Base-by-base conservation (phyloP, 805 yeast genomes). In the Pichia nakasei region DNA sequence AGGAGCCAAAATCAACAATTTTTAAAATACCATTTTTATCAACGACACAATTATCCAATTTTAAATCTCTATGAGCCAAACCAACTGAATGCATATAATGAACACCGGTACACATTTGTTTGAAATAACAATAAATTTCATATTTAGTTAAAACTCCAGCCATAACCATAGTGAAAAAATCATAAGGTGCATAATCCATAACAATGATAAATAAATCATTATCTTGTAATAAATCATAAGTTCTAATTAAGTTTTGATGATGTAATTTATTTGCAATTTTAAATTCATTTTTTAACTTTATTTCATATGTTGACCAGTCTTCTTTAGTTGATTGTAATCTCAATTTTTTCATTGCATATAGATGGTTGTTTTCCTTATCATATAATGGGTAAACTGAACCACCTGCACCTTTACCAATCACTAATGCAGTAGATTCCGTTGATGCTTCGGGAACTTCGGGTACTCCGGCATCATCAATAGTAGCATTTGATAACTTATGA, bases 121-220 rank as follows among this genome's bases (percentile, higher is more conserved):
- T 81, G 60, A 88, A 85, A 57, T 86, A 87, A 60, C 97, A 88
- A 41, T 70, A 73, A 5, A 82, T 70, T 61, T 89, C 96, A 22
- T 72, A 68, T 31, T 71, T 68, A 15, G 76, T 66, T 88, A 88
- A 80, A 45, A 80, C 64, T 3, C 91, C 95, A 37, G 85, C 74
- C 97, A 91, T 91, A 27, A 91, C 96, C 42, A 91, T 72, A 37
- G 93, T 85, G 63, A 91, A 91, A 57, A 91, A 86, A 65, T 91
- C 98, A 60, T 73, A 87, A 2, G 87, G 91, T 44, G 94, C 85
- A 60, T 82, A 91, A 59, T 91, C 97, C 95, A 93, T 89, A 31
- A 91, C 83, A 49, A 91, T 85, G 45, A 75, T 74, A 57, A 76
- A 80, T 47, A 68, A 67, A 35, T 69, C 68, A 20, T 74, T 73